A percentile compares a stretch with the other conserved stretches of the same genome.
phyloP scores from a whole-genome alignment of 2,329 filamentous ascomycete species.

The Blumeria graminis region DNA sequence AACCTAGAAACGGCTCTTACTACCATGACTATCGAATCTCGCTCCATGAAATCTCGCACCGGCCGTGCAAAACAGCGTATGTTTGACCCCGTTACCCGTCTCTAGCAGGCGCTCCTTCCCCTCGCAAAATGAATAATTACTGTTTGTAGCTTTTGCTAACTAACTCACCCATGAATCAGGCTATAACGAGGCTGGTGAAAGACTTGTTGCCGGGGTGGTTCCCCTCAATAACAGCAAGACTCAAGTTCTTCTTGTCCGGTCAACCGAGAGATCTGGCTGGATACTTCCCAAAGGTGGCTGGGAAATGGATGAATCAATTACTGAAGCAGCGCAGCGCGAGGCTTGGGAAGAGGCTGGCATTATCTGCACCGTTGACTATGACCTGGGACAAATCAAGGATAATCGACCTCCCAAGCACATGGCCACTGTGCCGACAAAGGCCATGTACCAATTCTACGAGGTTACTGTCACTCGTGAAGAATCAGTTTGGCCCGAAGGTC shows the following conservation, averaged over 20 bases:
- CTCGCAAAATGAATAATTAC: not conserved
- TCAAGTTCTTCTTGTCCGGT: constrained; percentile 82
- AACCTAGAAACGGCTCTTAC: no score
- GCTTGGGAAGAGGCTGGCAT: constrained; percentile 98
- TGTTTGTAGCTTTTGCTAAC: not conserved
- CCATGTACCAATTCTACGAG: constrained; percentile 63
- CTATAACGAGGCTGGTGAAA: constrained; percentile 78
- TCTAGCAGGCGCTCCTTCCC: not conserved
- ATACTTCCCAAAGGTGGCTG: constrained; percentile 94
- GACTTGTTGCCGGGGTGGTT: constrained; percentile 84
- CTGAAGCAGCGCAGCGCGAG: constrained; percentile 66
- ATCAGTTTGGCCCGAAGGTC: constrained; percentile 72
- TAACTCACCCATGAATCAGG: constrained; percentile 25
- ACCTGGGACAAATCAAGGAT: constrained; percentile 71
- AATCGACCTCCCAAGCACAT: constrained; percentile 55
- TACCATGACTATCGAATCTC: constrained; percentile 9
- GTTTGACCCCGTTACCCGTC: constrained; percentile 18
- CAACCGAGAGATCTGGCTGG: constrained; percentile 75
- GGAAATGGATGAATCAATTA: constrained; percentile 80
- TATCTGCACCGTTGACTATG: constrained; percentile 57
- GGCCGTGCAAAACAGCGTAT: constrained; percentile 63
- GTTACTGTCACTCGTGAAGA: constrained; percentile 72
- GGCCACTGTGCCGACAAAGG: constrained; percentile 34
- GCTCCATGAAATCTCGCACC: constrained; percentile 48
- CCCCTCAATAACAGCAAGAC: constrained; percentile 68